A percentile compares a stretch with the other conserved stretches of the same genome.
Conservation (phyloP, 2,329 filamentous ascomycete genomes). For the Fusarium concolor region DNA sequence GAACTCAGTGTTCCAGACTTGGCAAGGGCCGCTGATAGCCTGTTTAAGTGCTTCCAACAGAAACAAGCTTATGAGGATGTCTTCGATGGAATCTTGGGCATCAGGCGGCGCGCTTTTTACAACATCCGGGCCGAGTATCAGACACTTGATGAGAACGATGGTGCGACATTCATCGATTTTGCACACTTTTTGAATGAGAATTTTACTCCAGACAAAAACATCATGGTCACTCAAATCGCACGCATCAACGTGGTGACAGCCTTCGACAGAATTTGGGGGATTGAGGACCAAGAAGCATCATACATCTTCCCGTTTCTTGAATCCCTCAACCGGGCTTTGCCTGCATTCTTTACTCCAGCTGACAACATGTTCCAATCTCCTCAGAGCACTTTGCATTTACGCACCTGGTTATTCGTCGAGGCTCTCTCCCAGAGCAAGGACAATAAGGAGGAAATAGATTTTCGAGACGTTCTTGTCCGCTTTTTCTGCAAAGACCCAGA, state of each 20-base stretch:
- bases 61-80: slow-evolving; percentile 35
- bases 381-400: slow-evolving; percentile 51
- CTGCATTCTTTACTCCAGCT: slow-evolving; percentile 44
- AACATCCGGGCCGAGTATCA: slow-evolving; percentile 44
- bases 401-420: slow-evolving; percentile 52
- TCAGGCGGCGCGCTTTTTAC: slow-evolving; percentile 46
- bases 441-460: slow-evolving; percentile 20
- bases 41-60: slow-evolving; percentile 44
- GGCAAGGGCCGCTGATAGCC: slow-evolving; percentile 40
- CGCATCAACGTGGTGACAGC: slow-evolving; percentile 53
- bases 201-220: background rate
- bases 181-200: slow-evolving; percentile 3
- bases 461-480: slow-evolving; percentile 41
- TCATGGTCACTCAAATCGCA: slow-evolving; percentile 38
- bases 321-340: slow-evolving; percentile 48
- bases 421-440: slow-evolving; percentile 25
- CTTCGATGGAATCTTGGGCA: slow-evolving; percentile 37
- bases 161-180: slow-evolving; percentile 48
- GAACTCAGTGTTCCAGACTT: slow-evolving; percentile 46
- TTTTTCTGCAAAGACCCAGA: slow-evolving; percentile 48
- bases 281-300: slow-evolving; percentile 11
- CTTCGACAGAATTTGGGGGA: slow-evolving; percentile 45
- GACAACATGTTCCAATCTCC: slow-evolving; percentile 25
- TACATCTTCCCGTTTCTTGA: slow-evolving; percentile 48
- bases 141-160: slow-evolving; percentile 12